Evolutionary conservation across 2,329 filamentous ascomycete species (phyloP), one percentile per base, ranked within the genome.

Genomic region (Pseudocercospora musae): DNA sequence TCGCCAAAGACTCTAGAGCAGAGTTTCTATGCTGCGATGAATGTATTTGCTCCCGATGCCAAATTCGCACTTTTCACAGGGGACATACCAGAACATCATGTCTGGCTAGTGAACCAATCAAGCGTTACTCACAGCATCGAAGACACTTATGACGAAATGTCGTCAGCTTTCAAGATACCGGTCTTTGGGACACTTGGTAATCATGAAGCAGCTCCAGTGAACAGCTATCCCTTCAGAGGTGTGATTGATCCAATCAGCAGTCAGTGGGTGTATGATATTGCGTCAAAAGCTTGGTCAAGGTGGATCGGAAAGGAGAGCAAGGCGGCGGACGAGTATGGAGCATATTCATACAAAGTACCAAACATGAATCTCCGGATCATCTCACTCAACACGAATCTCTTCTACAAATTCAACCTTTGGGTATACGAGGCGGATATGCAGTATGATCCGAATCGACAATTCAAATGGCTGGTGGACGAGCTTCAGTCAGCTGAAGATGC

Each of bases 51-150:
- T 21, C 69, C 71, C 1, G 75, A 84, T 61, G 79, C 82, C 0
- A 77, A 78, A 1, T 85, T 87, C 62, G 76, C 79, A n/a, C 78
- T 87, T 55, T 87, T 85, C 73, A 87, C 85, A 0, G 85, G 85
- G 5, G 85, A 87, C 63, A 78, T 87, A 27, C 77, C 86, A 9
- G 82, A 85, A 60, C 82, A 85, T 48, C 76, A 76, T 44, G 70
- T 78, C 7, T 79, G 77, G 78, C 64, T 73, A 10, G 72, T 76
- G 3, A 73, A 72, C 44, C 62, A 76, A 23, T 61, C 69, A 1
- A 72, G 76, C 50, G 75, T 75, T 1, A 69, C 74, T 0, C 46
- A 65, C 23, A 73, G 77, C 52, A 68, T 86, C 59, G 74, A 78
- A 25, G 71, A 78, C 33, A 80, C 82, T 4, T 85, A 85, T 67